Evolutionary conservation across 1,284 basidiomycete genomes (phyloP).

Genomic region (Gymnopus androsaceus): DNA sequence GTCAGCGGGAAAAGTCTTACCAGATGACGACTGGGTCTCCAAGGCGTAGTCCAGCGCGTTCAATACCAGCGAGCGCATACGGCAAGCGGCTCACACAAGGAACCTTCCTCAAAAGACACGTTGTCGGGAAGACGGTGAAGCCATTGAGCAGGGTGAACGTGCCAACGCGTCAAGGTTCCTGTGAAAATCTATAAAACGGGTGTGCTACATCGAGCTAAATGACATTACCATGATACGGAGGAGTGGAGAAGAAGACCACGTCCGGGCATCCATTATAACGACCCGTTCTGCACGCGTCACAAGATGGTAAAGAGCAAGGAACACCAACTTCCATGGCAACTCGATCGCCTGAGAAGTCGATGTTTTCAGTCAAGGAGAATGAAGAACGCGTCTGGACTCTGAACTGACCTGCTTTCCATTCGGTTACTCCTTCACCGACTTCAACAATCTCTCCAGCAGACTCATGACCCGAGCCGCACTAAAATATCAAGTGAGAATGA

Average conservation of each 20-base stretch:
- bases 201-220: not conserved
- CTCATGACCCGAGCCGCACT: conserved; percentile 68
- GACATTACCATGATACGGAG: conserved; percentile 56
- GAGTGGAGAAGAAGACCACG: conserved; percentile 69
- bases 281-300: conserved; percentile 58
- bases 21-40: conserved; percentile 62
- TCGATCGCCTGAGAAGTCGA: conserved; percentile 47
- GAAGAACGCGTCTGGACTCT: not conserved
- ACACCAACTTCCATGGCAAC: conserved; percentile 68
- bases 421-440: conserved; percentile 60
- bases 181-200: conserved; percentile 1
- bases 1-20: conserved; percentile 29
- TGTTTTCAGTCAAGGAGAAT: not conserved
- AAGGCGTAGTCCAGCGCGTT: conserved; percentile 58
- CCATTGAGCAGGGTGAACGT: conserved; percentile 66
- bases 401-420: conserved; percentile 54
- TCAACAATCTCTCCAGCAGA: conserved; percentile 65
- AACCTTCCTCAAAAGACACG: conserved; percentile 63
- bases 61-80: conserved; percentile 66
- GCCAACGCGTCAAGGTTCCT: conserved; percentile 63
- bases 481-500: not conserved
- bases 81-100: conserved; percentile 63
- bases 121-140: conserved; percentile 59
- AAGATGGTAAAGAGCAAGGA: conserved; percentile 60
- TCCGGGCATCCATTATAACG: conserved; percentile 63